These are phyloP conservation scores for Murraya koenigii DNA, from an alignment of 345 rosid species.

Conservation along the genomic window DNA sequence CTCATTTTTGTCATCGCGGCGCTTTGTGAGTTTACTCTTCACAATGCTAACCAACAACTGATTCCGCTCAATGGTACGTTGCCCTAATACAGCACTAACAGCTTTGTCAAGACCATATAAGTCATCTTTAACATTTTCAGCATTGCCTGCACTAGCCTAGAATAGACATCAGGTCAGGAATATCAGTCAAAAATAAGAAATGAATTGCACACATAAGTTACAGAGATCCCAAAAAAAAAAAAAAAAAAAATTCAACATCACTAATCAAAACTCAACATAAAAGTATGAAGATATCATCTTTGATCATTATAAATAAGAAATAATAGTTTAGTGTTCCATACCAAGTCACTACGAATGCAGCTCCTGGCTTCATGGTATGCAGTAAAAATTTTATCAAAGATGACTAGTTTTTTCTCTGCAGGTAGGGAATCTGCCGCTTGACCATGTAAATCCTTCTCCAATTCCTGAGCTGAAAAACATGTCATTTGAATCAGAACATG, in stretches of 20 bases:
- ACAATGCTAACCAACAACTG: conserved; percentile 85
- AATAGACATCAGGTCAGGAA: conserved; percentile 22
- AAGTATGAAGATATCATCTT: neutral
- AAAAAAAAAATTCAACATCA: neutral
- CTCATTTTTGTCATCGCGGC: conserved; percentile 87
- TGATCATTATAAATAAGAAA: neutral
- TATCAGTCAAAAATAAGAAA: conserved; percentile 15
- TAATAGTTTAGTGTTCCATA: conserved; percentile 26
- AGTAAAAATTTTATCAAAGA: conserved; percentile 82
- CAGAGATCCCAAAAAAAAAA: neutral
- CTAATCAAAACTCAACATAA: conserved; percentile 1
- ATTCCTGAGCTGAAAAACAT: conserved; percentile 76
- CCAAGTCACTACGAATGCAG: conserved; percentile 90
- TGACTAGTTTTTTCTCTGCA: conserved; percentile 71
- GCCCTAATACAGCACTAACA: conserved; percentile 86
- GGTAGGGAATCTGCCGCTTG: conserved; percentile 63
- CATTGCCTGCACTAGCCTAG: conserved; percentile 90
- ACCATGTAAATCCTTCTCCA: conserved; percentile 93
- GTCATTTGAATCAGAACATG: conserved; percentile 16
- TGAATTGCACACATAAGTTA: conserved; percentile 5
- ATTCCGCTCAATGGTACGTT: conserved; percentile 90
- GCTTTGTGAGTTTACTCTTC: conserved; percentile 77
- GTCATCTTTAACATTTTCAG: conserved; percentile 89
- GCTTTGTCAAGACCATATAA: conserved; percentile 97
- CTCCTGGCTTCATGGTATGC: conserved; percentile 96